Evolutionary conservation across 495 filamentous ascomycete genomes (phyloP).

Genomic region (Trichocladium uniseriatum): DNA sequence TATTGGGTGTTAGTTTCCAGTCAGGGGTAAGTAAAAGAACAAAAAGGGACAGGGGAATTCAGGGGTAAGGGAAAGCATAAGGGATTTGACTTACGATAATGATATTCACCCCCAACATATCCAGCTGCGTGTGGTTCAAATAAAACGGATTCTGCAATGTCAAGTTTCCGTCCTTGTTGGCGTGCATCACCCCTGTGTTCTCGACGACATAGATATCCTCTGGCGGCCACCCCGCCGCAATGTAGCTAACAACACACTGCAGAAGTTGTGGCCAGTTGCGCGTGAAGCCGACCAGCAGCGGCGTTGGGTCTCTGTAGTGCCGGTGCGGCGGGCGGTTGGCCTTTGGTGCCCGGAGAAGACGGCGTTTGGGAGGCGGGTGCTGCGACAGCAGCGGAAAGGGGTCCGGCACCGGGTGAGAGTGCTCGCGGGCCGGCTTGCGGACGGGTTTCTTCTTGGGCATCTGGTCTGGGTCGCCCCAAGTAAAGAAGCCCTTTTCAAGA

Average conservation of each 20-base stretch:
- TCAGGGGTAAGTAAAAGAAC: neutral
- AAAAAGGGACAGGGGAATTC: neutral
- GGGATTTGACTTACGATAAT: conserved; percentile 20
- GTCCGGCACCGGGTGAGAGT: conserved; percentile 11
- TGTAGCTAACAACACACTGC: conserved; percentile 49
- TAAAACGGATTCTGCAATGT: conserved; percentile 54
- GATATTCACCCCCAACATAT: conserved; percentile 45
- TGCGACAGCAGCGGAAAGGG: conserved; percentile 20
- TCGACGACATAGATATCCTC: conserved; percentile 52
- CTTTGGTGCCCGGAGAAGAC: conserved; percentile 19
- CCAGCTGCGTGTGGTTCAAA: conserved; percentile 46
- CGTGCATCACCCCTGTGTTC: conserved; percentile 51
- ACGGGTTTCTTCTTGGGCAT: conserved; percentile 3
- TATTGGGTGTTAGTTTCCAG: neutral
- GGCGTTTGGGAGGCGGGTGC: conserved; percentile 6
- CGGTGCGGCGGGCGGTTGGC: conserved; percentile 30
- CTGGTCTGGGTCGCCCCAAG: conserved; percentile 11
- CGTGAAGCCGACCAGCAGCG: conserved; percentile 52
- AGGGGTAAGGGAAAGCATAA: neutral
- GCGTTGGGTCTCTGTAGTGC: conserved; percentile 36
- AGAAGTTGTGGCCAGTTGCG: conserved; percentile 49
- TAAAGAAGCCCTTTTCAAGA: conserved; percentile 9
- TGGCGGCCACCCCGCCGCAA: conserved; percentile 52
- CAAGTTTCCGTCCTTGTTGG: conserved; percentile 39
- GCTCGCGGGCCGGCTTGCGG: conserved; percentile 11